Percentiles rank a stretch among this genome's conserved stretches.
Evolutionary conservation across 371 early-diverging fungal species (phyloP).

Genomic region (Capillidium rhysosporum): DNA sequence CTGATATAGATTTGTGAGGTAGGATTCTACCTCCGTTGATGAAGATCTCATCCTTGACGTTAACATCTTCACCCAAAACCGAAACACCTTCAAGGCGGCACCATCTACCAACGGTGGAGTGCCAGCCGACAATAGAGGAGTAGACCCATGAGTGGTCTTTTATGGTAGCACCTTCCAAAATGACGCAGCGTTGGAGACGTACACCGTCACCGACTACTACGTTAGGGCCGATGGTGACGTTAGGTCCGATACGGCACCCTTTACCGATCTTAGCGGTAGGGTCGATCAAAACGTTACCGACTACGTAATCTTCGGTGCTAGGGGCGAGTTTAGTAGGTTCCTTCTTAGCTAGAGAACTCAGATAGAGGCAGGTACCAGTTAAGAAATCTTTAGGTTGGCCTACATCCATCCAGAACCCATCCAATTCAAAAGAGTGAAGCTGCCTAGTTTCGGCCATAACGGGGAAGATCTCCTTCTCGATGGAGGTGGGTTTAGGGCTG

Average conservation of each 20-base stretch:
- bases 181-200: slow-evolving; percentile 67
- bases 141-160: slow-evolving; percentile 82
- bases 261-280: slow-evolving; percentile 81
- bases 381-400: slow-evolving; percentile 98
- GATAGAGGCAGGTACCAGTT: slow-evolving; percentile 84
- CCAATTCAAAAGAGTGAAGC: slow-evolving; percentile 80
- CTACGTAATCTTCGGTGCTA: slow-evolving; percentile 26
- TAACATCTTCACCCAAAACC: slow-evolving; percentile 89
- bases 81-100: slow-evolving; percentile 79
- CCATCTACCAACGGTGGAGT: slow-evolving; percentile 85
- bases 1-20: slow-evolving; percentile 77
- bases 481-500: slow-evolving; percentile 80
- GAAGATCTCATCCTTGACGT: slow-evolving; percentile 75
- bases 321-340: slow-evolving; percentile 35
- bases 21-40: slow-evolving; percentile 85
- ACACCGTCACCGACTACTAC: slow-evolving; percentile 91
- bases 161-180: slow-evolving; percentile 72
- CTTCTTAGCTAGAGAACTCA: slow-evolving; percentile 56
- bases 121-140: slow-evolving; percentile 92
- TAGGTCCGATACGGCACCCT: slow-evolving; percentile 90
- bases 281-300: slow-evolving; percentile 77
- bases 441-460: slow-evolving; percentile 64
- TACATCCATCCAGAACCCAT: slow-evolving; percentile 99
- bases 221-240: slow-evolving; percentile 84
- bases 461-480: slow-evolving; percentile 98